Conservation (phyloP, 2,329 filamentous ascomycete species). For the Phialemoniopsis sp. region DNA sequence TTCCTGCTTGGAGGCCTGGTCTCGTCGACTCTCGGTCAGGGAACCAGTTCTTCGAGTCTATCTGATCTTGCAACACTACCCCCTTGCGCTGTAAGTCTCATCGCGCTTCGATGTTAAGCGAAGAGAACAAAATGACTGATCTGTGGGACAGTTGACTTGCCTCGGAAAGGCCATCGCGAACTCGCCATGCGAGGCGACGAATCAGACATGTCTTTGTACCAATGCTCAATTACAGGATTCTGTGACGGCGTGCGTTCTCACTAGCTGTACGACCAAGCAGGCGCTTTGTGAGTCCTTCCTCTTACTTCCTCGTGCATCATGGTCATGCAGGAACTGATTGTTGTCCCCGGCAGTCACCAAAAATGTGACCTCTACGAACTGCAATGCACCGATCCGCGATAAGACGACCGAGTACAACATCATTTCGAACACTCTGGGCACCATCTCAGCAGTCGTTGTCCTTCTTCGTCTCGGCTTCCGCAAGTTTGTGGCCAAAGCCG, state of each 20-base stretch:
- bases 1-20: no score
- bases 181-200: not conserved
- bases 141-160: no score
- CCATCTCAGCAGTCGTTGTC: conserved; percentile 28
- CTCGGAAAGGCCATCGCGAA: no score
- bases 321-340: conserved; percentile 5
- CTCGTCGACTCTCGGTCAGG: no score
- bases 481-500: conserved; percentile 22
- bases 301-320: not conserved
- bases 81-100: no score
- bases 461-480: conserved; percentile 29
- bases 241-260: conserved; percentile 3
- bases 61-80: no score
- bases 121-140: no score
- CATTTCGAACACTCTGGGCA: conserved; percentile 20
- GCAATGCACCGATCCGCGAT: conserved; percentile 15
- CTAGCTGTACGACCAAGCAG: conserved; percentile 6
- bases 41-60: no score
- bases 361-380: conserved; percentile 18
- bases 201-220: conserved; percentile 6
- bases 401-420: conserved; percentile 24
- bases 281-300: conserved; percentile 1
- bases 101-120: no score
- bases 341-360: conserved; percentile 9
- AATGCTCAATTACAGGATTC: not conserved